Evolutionary conservation across 768 basidiomycete species (phyloP).

Genomic region (Asterophora lycoperdoides): DNA sequence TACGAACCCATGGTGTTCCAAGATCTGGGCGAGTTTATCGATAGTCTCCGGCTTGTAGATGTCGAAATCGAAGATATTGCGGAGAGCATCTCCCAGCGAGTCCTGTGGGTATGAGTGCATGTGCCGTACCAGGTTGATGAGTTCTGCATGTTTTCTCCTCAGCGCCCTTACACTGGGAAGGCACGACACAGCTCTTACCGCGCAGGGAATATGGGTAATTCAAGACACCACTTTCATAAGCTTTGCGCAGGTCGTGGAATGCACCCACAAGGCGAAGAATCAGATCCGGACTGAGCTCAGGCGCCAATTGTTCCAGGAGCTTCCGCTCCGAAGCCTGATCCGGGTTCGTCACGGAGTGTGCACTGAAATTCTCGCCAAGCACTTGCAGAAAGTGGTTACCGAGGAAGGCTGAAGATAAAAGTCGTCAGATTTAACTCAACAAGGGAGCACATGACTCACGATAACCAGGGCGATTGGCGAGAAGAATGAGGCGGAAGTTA

Average conservation of each 20-base stretch:
- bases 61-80: constrained; percentile 71
- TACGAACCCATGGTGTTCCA: constrained; percentile 56
- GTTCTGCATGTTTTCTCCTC: constrained; percentile 33
- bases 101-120: constrained; percentile 59
- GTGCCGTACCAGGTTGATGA: constrained; percentile 63
- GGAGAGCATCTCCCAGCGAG: constrained; percentile 50
- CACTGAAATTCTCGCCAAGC: constrained; percentile 64
- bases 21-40: constrained; percentile 53
- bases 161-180: background rate
- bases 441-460: constrained; percentile 38
- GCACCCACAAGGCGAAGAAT: constrained; percentile 55
- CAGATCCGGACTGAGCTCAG: constrained; percentile 50
- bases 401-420: constrained; percentile 52
- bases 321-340: constrained; percentile 62
- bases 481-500: constrained; percentile 56
- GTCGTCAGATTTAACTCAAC: background rate
- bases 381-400: constrained; percentile 73
- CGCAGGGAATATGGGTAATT: constrained; percentile 67
- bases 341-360: constrained; percentile 63
- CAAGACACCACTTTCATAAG: constrained; percentile 52
- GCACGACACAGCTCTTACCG: constrained; percentile 34
- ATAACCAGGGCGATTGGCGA: constrained; percentile 68
- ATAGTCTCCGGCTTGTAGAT: constrained; percentile 63
- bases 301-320: constrained; percentile 57
- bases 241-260: constrained; percentile 59